Base-by-base conservation (phyloP, 805 yeast genomes). In the Yamadazyma laniorum region DNA sequence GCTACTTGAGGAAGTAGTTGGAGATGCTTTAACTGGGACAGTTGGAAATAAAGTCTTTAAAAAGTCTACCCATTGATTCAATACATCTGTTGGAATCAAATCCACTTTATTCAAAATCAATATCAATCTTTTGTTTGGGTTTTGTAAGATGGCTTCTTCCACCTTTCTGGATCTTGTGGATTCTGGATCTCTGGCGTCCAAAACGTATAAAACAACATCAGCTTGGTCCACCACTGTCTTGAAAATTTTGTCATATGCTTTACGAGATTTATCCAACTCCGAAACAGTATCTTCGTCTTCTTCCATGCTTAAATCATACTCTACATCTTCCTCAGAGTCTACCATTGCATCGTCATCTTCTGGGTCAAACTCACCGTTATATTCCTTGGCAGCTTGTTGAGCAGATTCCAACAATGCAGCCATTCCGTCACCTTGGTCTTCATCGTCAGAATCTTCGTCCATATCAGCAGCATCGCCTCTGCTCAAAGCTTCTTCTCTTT, bases 151-250 rank as follows among this genome's bases (percentile, higher is more conserved):
- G 3, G 95, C 86, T 58, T 87, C 85, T 70, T 93, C 99, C 29
- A 93, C 90, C 57, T 80, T 87, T 58, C 81, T 79, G 6, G 97
- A 89, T 56, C 99, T 79, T 3, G 98, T 91, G 14, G 88, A 82
- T 61, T 87, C 95, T 39, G 99, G 99, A 63, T 93, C 96, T 63
- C 99, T 82, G 1, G 99, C 96, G 65, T 91, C 99, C 55, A 91
- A 68, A n/a, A 91, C 96, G 56, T 93, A 91, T 39, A 90, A 71
- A 14, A 91, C 72, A 38, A 91, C 96, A 59, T 91, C 99, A 2
- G 97, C 72, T 16, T 89, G 84, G 44, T 89, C 97, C 16, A 93
- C 90, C 25, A 93, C 97, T 12, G 89, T 75, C 63, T 89, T 90
- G 74, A 90, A 91, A 43, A 91, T 80, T 66, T 90, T 91, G 61